phyloP scores from a whole-genome alignment of 2,329 filamentous ascomycete species.

The Colletotrichum sp. region DNA sequence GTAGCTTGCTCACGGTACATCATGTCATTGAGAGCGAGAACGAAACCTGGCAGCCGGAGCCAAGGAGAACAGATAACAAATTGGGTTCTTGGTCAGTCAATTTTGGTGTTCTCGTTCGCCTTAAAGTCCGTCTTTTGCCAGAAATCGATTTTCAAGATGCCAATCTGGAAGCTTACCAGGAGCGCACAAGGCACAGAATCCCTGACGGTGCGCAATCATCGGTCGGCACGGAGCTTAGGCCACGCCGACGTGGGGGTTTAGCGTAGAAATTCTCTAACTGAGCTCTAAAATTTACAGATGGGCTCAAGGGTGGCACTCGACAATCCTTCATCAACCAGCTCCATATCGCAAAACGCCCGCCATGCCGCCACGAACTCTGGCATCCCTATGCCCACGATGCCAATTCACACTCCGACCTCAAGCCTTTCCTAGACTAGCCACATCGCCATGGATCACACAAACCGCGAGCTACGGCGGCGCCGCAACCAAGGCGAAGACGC shows the following conservation, averaged over 20 bases:
- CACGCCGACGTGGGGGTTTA: slow-evolving; percentile 19
- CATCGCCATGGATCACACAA: slow-evolving; percentile 37
- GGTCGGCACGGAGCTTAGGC: slow-evolving; percentile 20
- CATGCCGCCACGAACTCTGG: slow-evolving; percentile 22
- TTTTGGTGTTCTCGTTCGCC: not conserved
- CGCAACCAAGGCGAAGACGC: slow-evolving; percentile 34
- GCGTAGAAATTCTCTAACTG: slow-evolving; percentile 11
- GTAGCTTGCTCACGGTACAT: too few relatives aligned
- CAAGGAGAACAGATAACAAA: not conserved
- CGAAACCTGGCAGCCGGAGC: fast-evolving
- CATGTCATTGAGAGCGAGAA: not conserved
- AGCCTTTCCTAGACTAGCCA: not conserved
- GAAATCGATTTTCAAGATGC: not conserved
- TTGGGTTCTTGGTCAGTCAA: too few relatives aligned
- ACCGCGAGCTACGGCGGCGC: slow-evolving; percentile 40
- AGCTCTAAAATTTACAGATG: slow-evolving; percentile 15
- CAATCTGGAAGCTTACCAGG: not conserved
- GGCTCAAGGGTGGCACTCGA: not conserved
- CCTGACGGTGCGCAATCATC: not conserved
- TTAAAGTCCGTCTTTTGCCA: not conserved
- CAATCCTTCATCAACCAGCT: not conserved
- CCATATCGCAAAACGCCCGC: not conserved
- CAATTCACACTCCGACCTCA: slow-evolving; percentile 13
- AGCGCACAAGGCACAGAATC: not conserved
- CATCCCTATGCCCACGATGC: slow-evolving; percentile 19